Conservation (phyloP, 495 filamentous ascomycete species). For the Coniosporium apollinis region DNA sequence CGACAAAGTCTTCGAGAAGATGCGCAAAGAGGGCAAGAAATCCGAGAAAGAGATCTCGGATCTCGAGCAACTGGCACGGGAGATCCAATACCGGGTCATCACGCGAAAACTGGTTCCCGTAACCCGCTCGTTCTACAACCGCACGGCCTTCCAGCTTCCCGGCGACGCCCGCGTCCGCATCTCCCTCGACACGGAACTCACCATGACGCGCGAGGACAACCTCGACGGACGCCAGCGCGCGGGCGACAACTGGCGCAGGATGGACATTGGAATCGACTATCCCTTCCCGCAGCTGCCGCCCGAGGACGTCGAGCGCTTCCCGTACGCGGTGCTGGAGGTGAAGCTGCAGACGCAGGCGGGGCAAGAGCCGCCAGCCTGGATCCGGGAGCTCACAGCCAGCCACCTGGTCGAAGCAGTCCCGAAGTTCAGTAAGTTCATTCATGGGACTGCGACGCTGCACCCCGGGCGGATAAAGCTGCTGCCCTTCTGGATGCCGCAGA, state of each 20-base stretch:
- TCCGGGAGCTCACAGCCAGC: conserved; percentile 74
- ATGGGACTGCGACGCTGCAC: conserved; percentile 76
- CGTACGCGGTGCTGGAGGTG: conserved; percentile 91
- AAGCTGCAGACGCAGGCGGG: conserved; percentile 95
- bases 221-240: conserved; percentile 59
- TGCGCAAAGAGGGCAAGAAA: conserved; percentile 82
- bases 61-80: conserved; percentile 72
- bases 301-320: conserved; percentile 76
- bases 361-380: conserved; percentile 95
- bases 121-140: conserved; percentile 88
- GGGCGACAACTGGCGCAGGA: conserved; percentile 88
- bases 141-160: conserved; percentile 92
- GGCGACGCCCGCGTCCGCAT: conserved; percentile 94
- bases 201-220: conserved; percentile 91
- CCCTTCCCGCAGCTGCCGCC: conserved; percentile 81
- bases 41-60: conserved; percentile 74
- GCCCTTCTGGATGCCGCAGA: conserved; percentile 96
- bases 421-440: conserved; percentile 99
- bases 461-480: conserved; percentile 76
- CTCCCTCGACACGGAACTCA: conserved; percentile 88
- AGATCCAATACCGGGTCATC: conserved; percentile 85
- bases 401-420: conserved; percentile 96
- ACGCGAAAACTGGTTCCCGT: conserved; percentile 72
- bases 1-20: conserved; percentile 78
- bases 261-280: conserved; percentile 93